Percentiles rank a stretch among this genome's conserved stretches.
Conservation (phyloP, 2,329 filamentous ascomycete species). For the Sodiomyces alkalinus region DNA sequence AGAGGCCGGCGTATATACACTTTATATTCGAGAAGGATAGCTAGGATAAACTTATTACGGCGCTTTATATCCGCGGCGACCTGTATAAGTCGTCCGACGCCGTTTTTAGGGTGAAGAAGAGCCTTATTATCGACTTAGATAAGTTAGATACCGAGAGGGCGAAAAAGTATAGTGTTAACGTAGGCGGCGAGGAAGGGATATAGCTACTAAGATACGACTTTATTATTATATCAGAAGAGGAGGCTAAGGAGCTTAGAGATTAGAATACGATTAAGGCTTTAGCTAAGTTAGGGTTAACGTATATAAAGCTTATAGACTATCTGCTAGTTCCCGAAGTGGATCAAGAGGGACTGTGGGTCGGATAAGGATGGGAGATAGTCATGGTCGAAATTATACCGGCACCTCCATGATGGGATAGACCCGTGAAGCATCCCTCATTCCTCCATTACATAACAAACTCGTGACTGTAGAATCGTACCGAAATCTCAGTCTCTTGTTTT, state of each 20-base stretch:
- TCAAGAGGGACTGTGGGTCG: too few species aligned
- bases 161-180: constrained; percentile 45
- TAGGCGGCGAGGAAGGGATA: too few species aligned
- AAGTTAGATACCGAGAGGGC: constrained; percentile 37
- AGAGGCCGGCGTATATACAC: constrained; percentile 65
- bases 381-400: too few species aligned
- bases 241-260: constrained; percentile 52
- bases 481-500: too few species aligned
- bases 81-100: constrained; percentile 73
- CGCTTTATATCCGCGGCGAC: constrained; percentile 62
- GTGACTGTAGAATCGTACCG: too few species aligned
- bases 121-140: constrained; percentile 50
- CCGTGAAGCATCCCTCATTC: too few species aligned
- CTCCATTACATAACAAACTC: too few species aligned
- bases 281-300: constrained; percentile 44
- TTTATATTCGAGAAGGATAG: constrained; percentile 78
- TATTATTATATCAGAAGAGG: constrained; percentile 55
- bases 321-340: constrained; percentile 57
- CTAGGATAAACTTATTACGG: constrained; percentile 72
- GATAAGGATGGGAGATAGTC: too few species aligned
- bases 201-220: constrained; percentile 60
- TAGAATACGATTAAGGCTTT: constrained; percentile 50
- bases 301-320: constrained; percentile 59
- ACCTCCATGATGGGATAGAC: too few species aligned
- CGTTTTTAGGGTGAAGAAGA: constrained; percentile 77